phyloP scores from a whole-genome alignment of 345 rosid genomes.

The Eucalyptus viminalis region DNA sequence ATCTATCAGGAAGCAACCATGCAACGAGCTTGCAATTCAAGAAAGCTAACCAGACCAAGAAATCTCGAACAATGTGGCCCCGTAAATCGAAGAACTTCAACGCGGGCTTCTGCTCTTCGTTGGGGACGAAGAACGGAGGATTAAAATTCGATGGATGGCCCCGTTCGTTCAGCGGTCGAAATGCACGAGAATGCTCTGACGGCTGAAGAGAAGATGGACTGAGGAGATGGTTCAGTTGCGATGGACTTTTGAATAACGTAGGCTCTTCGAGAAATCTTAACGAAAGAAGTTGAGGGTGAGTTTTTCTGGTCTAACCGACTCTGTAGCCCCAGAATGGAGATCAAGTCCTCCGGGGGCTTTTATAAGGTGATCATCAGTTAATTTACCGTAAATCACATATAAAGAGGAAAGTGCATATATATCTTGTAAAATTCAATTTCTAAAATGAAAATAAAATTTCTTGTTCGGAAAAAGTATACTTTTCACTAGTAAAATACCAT shows the following conservation, averaged over 20 bases:
- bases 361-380: neutral
- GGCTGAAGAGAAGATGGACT: neutral
- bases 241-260: neutral
- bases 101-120: neutral
- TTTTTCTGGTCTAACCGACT: neutral
- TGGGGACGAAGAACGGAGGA: neutral
- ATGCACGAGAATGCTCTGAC: neutral
- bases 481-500: neutral
- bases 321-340: neutral
- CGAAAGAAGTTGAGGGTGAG: neutral
- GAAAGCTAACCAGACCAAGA: neutral
- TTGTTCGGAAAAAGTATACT: neutral
- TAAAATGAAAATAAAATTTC: neutral
- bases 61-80: neutral
- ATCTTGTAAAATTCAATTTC: neutral
- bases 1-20: neutral
- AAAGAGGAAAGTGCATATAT: neutral
- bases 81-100: neutral
- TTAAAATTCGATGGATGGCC: neutral
- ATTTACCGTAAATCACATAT: neutral
- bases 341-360: neutral
- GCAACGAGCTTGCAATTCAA: neutral
- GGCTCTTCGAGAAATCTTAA: neutral
- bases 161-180: neutral
- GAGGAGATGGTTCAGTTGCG: neutral